Conservation (phyloP, 2,329 filamentous ascomycete species). For the Ilyonectria robusta region DNA sequence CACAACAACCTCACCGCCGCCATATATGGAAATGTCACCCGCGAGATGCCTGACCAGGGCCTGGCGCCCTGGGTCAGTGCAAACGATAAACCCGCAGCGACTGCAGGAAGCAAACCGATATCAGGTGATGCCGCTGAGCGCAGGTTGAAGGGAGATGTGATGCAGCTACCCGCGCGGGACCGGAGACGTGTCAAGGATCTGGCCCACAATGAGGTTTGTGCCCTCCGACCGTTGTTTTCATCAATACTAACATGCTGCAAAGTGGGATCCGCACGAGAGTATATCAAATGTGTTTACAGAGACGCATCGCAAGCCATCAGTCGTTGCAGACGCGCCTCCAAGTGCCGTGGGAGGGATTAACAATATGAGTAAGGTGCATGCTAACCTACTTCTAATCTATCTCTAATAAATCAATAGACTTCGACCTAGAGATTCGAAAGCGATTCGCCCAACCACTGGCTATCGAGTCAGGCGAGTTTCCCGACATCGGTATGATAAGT, state of each 20-base stretch:
- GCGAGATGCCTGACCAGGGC: conserved; percentile 77
- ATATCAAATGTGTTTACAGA: conserved; percentile 68
- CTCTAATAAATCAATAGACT: conserved; percentile 61
- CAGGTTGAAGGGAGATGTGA: conserved; percentile 77
- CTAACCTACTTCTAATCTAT: not conserved
- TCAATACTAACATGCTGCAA: conserved; percentile 36
- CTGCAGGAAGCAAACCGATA: conserved; percentile 71
- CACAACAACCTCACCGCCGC: conserved; percentile 79
- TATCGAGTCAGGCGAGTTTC: conserved; percentile 78
- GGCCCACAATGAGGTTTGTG: conserved; percentile 71
- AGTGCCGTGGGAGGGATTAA: conserved; percentile 80
- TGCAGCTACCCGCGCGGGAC: conserved; percentile 78
- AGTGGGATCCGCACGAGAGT: conserved; percentile 70
- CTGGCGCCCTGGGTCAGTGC: conserved; percentile 80
- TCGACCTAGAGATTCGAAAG: conserved; percentile 77
- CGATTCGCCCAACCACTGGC: conserved; percentile 75
- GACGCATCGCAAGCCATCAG: conserved; percentile 60
- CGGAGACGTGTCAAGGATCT: conserved; percentile 77
- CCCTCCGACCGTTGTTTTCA: conserved; percentile 4
- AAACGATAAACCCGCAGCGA: conserved; percentile 75
- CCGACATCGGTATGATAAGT: conserved; percentile 74
- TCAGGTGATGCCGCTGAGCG: conserved; percentile 77
- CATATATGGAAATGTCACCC: conserved; percentile 78
- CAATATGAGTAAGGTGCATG: conserved; percentile 77
- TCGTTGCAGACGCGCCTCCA: conserved; percentile 73